These are phyloP conservation scores for Platanthera guangdongensis DNA, from an alignment of 106 monocot species.

Conservation along the genomic window DNA sequence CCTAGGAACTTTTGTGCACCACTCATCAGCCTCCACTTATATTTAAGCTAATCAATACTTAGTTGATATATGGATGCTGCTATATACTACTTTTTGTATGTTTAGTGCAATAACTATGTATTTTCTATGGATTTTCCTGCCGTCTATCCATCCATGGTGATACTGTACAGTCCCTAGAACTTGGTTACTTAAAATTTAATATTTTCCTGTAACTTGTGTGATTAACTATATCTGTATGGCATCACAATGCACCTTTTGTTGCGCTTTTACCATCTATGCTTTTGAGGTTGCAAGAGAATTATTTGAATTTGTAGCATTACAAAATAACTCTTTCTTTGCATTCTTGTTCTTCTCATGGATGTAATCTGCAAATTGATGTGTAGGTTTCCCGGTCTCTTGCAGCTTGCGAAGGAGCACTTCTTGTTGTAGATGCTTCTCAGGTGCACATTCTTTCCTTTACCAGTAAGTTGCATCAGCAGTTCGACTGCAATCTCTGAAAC, in stretches of 20 bases:
- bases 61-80: neutral
- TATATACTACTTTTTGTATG: neutral
- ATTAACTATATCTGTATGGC: neutral
- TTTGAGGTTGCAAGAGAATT: neutral
- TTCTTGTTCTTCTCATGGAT: slow-evolving; percentile 2
- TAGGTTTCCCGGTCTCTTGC: slow-evolving; percentile 98
- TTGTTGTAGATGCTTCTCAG: slow-evolving; percentile 99
- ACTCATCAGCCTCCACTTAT: neutral
- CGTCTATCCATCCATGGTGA: neutral
- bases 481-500: neutral
- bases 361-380: slow-evolving; percentile 1
- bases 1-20: neutral
- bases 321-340: neutral
- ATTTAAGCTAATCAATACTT: neutral
- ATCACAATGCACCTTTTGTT: neutral
- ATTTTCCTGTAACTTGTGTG: neutral
- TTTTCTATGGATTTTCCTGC: neutral
- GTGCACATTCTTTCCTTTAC: slow-evolving; percentile 29
- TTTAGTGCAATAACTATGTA: neutral
- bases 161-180: neutral
- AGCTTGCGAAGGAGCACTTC: slow-evolving; percentile 97
- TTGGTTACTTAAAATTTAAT: neutral
- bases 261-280: neutral
- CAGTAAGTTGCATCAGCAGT: slow-evolving; percentile 17
- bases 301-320: neutral